phyloP scores from a whole-genome alignment of 805 yeast species.

The Monosporozyma solicola region DNA sequence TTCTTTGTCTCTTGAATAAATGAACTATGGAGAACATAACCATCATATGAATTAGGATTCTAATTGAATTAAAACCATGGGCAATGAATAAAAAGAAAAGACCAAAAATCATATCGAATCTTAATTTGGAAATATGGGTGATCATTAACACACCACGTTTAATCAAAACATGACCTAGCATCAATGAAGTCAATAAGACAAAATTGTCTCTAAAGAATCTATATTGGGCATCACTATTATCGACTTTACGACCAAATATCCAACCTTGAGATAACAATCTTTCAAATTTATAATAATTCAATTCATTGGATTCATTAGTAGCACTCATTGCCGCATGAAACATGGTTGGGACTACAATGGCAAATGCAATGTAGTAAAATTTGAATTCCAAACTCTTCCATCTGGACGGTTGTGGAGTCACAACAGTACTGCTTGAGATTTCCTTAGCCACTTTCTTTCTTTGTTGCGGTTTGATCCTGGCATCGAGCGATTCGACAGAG shows the following conservation, averaged over 20 bases:
- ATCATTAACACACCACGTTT: constrained; percentile 33
- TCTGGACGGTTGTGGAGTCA: neutral
- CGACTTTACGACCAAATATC: constrained; percentile 84
- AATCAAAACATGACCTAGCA: constrained; percentile 43
- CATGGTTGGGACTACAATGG: constrained; percentile 73
- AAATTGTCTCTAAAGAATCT: constrained; percentile 79
- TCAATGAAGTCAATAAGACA: constrained; percentile 47
- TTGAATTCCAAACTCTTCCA: constrained; percentile 77
- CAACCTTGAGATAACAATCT: constrained; percentile 69
- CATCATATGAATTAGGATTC: constrained; percentile 49
- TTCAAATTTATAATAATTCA: constrained; percentile 54
- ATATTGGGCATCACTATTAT: constrained; percentile 87
- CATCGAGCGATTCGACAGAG: constrained; percentile 22
- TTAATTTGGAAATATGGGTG: constrained; percentile 34
- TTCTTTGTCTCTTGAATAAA: constrained; percentile 23
- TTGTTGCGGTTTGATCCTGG: constrained; percentile 20
- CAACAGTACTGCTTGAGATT: neutral
- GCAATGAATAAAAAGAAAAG: constrained; percentile 56
- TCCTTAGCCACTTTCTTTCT: constrained; percentile 5
- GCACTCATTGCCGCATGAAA: constrained; percentile 74
- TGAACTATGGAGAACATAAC: constrained; percentile 36
- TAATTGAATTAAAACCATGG: constrained; percentile 70
- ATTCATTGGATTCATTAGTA: constrained; percentile 61
- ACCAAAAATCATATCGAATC: constrained; percentile 72
- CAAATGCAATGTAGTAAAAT: constrained; percentile 54